A percentile compares a stretch with the other conserved stretches of the same genome.
These are phyloP conservation scores for Fusarium sublunatum DNA, from an alignment of 2,329 filamentous ascomycete species.

Conservation along the genomic window DNA sequence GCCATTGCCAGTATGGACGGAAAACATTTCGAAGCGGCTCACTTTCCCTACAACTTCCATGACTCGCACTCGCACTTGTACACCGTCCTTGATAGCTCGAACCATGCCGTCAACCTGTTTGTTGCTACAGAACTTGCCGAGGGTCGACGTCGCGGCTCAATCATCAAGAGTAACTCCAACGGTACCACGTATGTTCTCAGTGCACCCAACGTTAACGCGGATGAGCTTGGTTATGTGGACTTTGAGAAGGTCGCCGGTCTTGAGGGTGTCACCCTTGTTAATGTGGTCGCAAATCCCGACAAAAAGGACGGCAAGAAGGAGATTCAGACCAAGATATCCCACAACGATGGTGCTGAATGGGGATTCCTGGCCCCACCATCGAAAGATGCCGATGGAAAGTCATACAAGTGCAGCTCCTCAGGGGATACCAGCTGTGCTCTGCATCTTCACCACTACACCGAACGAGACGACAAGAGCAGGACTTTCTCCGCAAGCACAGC, in stretches of 20 bases:
- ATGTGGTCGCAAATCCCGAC: conserved; percentile 80
- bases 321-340: conserved; percentile 90
- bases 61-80: conserved; percentile 84
- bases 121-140: conserved; percentile 78
- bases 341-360: conserved; percentile 96
- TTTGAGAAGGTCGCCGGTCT: conserved; percentile 96
- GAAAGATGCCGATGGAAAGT: conserved; percentile 76
- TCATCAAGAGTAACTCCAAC: conserved; percentile 98
- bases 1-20: conserved; percentile 90
- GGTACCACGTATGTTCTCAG: conserved; percentile 94
- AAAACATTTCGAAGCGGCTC: conserved; percentile 80
- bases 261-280: conserved; percentile 90
- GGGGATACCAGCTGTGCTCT: conserved; percentile 79
- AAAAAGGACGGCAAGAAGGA: conserved; percentile 83
- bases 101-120: conserved; percentile 93
- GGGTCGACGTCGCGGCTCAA: conserved; percentile 80
- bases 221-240: conserved; percentile 82
- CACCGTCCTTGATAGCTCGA: conserved; percentile 94
- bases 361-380: conserved; percentile 76
- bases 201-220: conserved; percentile 82
- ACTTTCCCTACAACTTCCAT: conserved; percentile 87
- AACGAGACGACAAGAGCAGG: conserved; percentile 82
- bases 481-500: conserved; percentile 91
- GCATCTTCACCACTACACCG: conserved; percentile 95
- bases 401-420: conserved; percentile 72